Conservation (phyloP, 2,329 filamentous ascomycete species). For the Penicillium digitatum region DNA sequence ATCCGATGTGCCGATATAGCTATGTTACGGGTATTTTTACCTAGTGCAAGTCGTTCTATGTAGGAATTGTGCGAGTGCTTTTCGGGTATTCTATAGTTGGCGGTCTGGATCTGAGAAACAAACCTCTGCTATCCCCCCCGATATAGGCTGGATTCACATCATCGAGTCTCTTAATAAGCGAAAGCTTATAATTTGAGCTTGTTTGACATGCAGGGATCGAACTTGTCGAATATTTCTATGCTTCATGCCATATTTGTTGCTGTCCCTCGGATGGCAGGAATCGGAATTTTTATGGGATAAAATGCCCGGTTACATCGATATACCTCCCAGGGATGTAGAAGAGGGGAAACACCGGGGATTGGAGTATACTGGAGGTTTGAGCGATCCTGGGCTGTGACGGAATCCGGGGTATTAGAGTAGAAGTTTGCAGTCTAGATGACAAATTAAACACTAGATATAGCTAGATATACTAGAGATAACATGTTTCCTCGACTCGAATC, state of each 20-base stretch:
- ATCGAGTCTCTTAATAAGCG: background rate
- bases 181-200: background rate
- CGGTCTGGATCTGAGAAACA: no score
- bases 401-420: background rate
- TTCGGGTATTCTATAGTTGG: background rate
- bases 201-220: background rate
- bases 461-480: background rate
- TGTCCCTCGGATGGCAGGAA: background rate
- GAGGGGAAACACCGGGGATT: background rate
- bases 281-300: background rate
- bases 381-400: background rate
- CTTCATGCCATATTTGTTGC: no score
- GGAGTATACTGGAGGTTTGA: constrained; percentile 2
- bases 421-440: background rate
- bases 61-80: background rate
- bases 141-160: background rate
- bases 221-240: background rate
- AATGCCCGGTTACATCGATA: background rate
- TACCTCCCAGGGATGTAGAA: background rate
- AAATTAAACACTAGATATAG: background rate
- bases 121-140: no score
- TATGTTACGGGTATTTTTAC: background rate
- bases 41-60: background rate
- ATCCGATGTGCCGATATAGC: background rate
- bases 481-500: background rate